A percentile compares a stretch with the other conserved stretches of the same genome.
Evolutionary conservation across 768 basidiomycete species (phyloP).

Genomic region (Hemileccinum rubropunctum): DNA sequence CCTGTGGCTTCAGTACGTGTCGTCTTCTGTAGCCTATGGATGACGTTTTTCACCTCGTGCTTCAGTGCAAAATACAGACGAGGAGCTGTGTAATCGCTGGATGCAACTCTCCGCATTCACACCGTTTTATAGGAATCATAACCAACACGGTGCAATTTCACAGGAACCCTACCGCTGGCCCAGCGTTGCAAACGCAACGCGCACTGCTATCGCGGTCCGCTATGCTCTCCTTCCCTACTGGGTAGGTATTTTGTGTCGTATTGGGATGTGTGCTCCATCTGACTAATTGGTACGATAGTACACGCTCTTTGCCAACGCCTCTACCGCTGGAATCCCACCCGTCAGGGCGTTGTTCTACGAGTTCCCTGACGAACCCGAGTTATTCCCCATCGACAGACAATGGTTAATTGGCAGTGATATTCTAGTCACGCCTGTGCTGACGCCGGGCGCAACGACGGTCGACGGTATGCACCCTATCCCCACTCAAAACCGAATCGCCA

Average conservation of each 20-base stretch:
- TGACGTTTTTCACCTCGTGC: constrained; percentile 1
- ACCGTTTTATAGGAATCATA: constrained; percentile 80
- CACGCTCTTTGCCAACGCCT: constrained; percentile 66
- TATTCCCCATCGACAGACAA: constrained; percentile 61
- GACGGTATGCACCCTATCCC: constrained; percentile 39
- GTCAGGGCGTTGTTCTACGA: constrained; percentile 73
- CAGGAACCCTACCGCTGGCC: constrained; percentile 82
- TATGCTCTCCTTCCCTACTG: constrained; percentile 75
- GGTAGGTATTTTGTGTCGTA: constrained; percentile 39
- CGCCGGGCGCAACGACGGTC: constrained; percentile 63
- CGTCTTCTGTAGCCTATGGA: neutral
- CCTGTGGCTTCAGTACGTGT: constrained; percentile 32
- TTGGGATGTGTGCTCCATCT: constrained; percentile 21
- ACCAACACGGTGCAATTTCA: constrained; percentile 55
- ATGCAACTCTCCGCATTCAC: constrained; percentile 77
- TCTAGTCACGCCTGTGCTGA: constrained; percentile 69
- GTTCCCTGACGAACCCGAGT: constrained; percentile 66
- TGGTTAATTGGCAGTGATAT: constrained; percentile 67
- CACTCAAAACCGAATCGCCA: neutral
- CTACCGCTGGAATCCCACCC: constrained; percentile 58
- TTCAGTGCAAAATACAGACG: constrained; percentile 56
- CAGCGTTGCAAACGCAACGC: constrained; percentile 67
- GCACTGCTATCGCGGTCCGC: constrained; percentile 62
- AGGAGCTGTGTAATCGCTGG: constrained; percentile 82
- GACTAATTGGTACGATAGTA: constrained; percentile 41